Base-by-base conservation (phyloP, 805 yeast genomes). In the Yarrowia sp. region DNA sequence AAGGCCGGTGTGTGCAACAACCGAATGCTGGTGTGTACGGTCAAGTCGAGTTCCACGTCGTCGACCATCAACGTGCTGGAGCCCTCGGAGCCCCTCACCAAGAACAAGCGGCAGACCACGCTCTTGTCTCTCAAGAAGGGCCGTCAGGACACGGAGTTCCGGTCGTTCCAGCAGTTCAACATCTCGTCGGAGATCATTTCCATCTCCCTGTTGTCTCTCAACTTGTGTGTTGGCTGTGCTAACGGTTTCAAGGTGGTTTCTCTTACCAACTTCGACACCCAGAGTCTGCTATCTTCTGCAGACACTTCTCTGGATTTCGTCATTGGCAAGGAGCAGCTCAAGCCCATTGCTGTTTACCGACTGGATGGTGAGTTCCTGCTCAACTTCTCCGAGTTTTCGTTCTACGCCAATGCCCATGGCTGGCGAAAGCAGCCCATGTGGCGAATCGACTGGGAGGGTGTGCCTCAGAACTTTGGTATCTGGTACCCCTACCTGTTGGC, bases 221-320 rank as follows among this genome's bases (percentile, higher is more conserved):
- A 89, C 75, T 80, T 95, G 71, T 94, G 98, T 81, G 90, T 95
- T 72, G 99, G 99, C 35, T 95, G 99, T 75, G 89, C 97, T 38
- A 91, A 89, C 77, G 99, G 99, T 0, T 95, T 95, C 81, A 98
- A 95, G 80, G 92, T 95, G 75, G 92, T 95, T 45, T 89, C 96
- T 16, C 82, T 93, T 52, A 90, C 89, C 70, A 91, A 89, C 67
- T 89, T 91, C 70, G 90, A 88, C 70, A 92, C 90, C 78, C 98
- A 95, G 79, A 87, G 95, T 10, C 84, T 95, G 65, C 82, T 95
- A 74, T 98, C 95, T 79, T 97, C 97, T n/a, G 99, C 98, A 0
- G 99, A 95, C 76, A 96, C 98, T 0, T 92, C 98, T 19, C 82
- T 95, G 67, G 99, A 95, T 75, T 95, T 95, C 81, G 98, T 95